A percentile compares a stretch with the other conserved stretches of the same genome.
Evolutionary conservation across 768 basidiomycete species (phyloP).

Genomic region (Coprinellus micaceus): DNA sequence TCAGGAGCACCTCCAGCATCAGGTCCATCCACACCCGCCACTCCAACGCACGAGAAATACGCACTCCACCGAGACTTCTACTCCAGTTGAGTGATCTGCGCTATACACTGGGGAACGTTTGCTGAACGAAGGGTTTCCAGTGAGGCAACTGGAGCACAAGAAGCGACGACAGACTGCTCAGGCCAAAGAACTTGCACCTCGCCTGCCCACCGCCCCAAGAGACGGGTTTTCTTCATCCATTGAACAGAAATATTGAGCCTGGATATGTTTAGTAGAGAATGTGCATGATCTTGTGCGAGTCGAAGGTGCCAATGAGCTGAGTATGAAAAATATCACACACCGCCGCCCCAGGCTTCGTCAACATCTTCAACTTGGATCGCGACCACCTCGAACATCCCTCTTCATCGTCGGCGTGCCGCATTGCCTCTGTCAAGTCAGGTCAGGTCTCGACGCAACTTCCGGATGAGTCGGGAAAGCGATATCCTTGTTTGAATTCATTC

Average conservation of each 20-base stretch:
- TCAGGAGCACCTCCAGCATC: constrained; percentile 29
- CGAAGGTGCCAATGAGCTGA: too few relatives aligned
- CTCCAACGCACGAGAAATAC: constrained; percentile 65
- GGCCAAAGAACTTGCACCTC: constrained; percentile 66
- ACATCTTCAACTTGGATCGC: background rate
- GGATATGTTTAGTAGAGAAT: background rate
- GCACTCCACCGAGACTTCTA: constrained; percentile 82
- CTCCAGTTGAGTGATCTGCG: constrained; percentile 36
- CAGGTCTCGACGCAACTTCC: background rate
- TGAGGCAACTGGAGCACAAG: constrained; percentile 75
- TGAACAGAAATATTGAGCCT: constrained; percentile 10
- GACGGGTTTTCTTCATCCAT: constrained; percentile 21
- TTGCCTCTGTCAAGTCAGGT: background rate
- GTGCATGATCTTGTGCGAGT: too few relatives aligned
- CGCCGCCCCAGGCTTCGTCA: background rate
- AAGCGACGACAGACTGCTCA: constrained; percentile 63
- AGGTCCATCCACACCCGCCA: background rate
- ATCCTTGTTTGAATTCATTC: background rate
- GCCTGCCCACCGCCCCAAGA: constrained; percentile 61
- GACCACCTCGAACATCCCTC: background rate
- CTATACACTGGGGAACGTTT: too few relatives aligned
- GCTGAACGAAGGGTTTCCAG: too few relatives aligned
- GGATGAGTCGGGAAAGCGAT: background rate
- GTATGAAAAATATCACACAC: constrained; percentile 4
- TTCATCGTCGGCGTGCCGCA: background rate